Percentiles rank a stretch among this genome's conserved stretches.
These are phyloP conservation scores for Exophiala alcalophila DNA, from an alignment of 2,329 filamentous ascomycete species.

Conservation along the genomic window DNA sequence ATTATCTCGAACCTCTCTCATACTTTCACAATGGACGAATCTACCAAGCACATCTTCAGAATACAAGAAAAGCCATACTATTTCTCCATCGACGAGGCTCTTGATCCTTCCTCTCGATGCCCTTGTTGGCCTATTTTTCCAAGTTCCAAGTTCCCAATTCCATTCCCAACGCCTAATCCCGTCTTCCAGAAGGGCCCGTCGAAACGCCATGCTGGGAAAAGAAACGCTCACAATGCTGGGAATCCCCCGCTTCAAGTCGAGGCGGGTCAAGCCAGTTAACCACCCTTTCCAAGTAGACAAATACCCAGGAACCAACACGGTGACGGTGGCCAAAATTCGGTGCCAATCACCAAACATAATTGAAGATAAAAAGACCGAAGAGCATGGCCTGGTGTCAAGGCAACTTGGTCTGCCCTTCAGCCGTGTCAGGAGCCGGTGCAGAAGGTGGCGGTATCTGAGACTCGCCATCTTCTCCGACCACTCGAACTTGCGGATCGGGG, in stretches of 20 bases:
- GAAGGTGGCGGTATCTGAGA: slow-evolving; percentile 14
- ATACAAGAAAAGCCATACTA: too few species aligned
- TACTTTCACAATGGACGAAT: too few species aligned
- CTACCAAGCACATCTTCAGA: too few species aligned
- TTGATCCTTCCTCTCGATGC: too few species aligned
- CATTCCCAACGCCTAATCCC: neutral
- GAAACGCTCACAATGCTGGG: slow-evolving; percentile 4
- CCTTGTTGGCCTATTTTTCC: too few species aligned
- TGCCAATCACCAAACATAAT: slow-evolving; percentile 1
- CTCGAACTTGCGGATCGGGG: slow-evolving; percentile 49
- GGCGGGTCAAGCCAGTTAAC: too few species aligned
- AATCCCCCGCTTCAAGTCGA: neutral
- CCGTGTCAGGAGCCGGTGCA: slow-evolving; percentile 5
- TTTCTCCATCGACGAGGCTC: too few species aligned
- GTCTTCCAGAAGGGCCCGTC: neutral
- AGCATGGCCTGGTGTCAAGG: neutral
- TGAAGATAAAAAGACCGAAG: neutral
- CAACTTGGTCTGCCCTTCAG: slow-evolving; percentile 2
- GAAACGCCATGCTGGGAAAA: slow-evolving; percentile 10
- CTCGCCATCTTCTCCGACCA: slow-evolving; percentile 36
- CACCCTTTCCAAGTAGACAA: too few species aligned
- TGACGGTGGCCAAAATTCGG: too few species aligned
- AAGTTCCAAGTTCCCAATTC: neutral
- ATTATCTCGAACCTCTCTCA: too few species aligned
- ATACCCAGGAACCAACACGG: too few species aligned